These are phyloP conservation scores for Mucor saturninus DNA, from an alignment of 371 early-diverging fungal genomes.

Conservation along the genomic window DNA sequence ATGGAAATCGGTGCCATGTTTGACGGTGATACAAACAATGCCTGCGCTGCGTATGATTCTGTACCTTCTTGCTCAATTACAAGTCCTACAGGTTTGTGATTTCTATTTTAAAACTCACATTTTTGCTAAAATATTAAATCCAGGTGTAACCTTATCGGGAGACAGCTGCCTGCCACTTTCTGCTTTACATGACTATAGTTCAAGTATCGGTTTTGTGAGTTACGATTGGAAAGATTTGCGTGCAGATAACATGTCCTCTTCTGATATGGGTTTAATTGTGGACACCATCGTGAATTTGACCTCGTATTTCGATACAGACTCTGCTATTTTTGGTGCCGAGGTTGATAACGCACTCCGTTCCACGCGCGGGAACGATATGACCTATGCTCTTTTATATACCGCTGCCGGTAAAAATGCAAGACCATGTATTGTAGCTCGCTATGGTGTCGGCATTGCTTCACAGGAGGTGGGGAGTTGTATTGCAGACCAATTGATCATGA, in stretches of 20 bases:
- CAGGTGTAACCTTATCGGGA: conserved; percentile 10
- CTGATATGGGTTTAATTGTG: conserved; percentile 14
- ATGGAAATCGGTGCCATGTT: conserved; percentile 55
- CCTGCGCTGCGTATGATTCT: conserved; percentile 39
- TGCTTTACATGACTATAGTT: conserved; percentile 4
- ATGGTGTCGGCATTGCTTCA: conserved; percentile 51
- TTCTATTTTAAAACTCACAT: background rate
- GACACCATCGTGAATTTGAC: conserved; percentile 15
- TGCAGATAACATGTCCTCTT: background rate
- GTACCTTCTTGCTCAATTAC: conserved; percentile 40
- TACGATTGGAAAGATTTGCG: conserved; percentile 31
- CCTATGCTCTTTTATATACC: conserved; percentile 46
- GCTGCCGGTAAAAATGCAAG: conserved; percentile 40
- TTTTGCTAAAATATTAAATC: background rate
- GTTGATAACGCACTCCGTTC: conserved; percentile 33
- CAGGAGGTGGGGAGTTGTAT: conserved; percentile 58
- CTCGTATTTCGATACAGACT: conserved; percentile 14
- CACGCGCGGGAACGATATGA: conserved; percentile 49
- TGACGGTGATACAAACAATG: conserved; percentile 46
- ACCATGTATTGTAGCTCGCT: conserved; percentile 43
- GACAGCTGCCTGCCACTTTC: conserved; percentile 18
- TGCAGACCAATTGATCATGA: conserved; percentile 56
- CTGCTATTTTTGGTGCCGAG: conserved; percentile 34
- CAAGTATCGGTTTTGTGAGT: conserved; percentile 14
- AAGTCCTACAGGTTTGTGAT: conserved; percentile 45